Evolutionary conservation across 73 alveolate genomes (phyloP).

Genomic region (Blepharisma japonicum): DNA sequence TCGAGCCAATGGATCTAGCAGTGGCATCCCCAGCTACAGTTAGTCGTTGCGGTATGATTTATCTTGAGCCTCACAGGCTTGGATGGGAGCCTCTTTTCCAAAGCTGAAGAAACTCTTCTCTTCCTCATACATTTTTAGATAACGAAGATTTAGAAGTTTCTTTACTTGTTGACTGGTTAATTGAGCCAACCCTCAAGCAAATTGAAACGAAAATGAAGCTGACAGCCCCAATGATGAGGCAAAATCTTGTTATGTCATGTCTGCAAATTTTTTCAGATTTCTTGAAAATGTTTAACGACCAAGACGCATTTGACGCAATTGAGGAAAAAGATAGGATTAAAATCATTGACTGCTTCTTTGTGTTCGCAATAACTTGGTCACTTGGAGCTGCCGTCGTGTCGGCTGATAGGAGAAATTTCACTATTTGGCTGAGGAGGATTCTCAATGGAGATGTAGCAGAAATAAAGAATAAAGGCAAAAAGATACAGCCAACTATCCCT

Average conservation of each 20-base stretch:
- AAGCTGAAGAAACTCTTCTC: slow-evolving; percentile 83
- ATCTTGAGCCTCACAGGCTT: slow-evolving; percentile 88
- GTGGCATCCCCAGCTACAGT: slow-evolving; percentile 99
- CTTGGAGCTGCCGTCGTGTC: slow-evolving; percentile 94
- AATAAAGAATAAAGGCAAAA: slow-evolving; percentile 79
- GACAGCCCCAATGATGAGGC: slow-evolving; percentile 78
- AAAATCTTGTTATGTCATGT: slow-evolving; percentile 56
- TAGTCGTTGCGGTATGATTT: slow-evolving; percentile 98
- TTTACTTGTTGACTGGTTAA: slow-evolving; percentile 70
- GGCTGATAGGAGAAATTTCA: slow-evolving; percentile 88
- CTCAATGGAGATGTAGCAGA: slow-evolving; percentile 81
- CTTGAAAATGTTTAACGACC: slow-evolving; percentile 74
- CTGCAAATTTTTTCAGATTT: slow-evolving; percentile 66
- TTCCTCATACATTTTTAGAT: slow-evolving; percentile 71
- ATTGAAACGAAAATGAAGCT: slow-evolving; percentile 57
- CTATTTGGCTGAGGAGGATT: slow-evolving; percentile 78
- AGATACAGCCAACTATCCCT: slow-evolving; percentile 82
- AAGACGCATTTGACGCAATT: slow-evolving; percentile 44
- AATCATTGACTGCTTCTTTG: slow-evolving; percentile 36
- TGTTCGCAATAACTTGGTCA: slow-evolving; percentile 95
- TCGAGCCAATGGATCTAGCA: slow-evolving; percentile 98
- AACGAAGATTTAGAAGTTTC: slow-evolving; percentile 74
- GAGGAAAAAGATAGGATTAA: slow-evolving; percentile 42
- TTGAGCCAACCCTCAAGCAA: slow-evolving; percentile 67
- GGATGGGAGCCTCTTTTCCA: slow-evolving; percentile 90